These are phyloP conservation scores for Candida wancherniae DNA, from an alignment of 805 yeast genomes.

Conservation along the genomic window DNA sequence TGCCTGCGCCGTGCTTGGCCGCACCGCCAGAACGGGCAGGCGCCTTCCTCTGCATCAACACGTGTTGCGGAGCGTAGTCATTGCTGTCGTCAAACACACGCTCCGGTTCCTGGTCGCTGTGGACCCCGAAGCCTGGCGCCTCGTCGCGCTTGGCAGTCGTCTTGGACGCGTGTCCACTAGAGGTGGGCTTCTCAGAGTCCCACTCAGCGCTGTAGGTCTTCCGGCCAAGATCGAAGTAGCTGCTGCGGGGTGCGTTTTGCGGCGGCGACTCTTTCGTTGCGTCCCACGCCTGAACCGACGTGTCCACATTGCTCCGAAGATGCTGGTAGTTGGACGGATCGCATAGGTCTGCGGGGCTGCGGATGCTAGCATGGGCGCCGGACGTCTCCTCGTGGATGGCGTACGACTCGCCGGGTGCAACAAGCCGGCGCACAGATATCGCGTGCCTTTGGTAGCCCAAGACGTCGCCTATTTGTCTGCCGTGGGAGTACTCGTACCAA, in stretches of 20 bases:
- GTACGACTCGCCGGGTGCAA: background rate
- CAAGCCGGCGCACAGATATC: constrained; percentile 4
- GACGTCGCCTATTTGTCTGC: constrained; percentile 20
- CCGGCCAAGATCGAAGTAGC: constrained; percentile 14
- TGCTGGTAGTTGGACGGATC: constrained; percentile 30
- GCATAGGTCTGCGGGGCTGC: constrained; percentile 21
- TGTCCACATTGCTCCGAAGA: constrained; percentile 8
- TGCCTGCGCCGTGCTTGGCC: too few species aligned
- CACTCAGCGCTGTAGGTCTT: constrained; percentile 22
- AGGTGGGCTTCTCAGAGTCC: constrained; percentile 16
- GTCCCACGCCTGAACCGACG: constrained; percentile 30
- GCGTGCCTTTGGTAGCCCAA: constrained; percentile 5
- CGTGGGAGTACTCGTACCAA: constrained; percentile 31
- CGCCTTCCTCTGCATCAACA: constrained; percentile 6
- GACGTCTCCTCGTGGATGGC: background rate
- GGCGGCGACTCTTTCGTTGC: constrained; percentile 44
- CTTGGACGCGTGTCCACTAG: background rate
- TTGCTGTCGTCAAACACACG: constrained; percentile 25
- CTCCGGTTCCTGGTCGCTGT: constrained; percentile 21
- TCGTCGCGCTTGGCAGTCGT: background rate
- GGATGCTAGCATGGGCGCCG: background rate
- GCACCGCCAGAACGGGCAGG: too few species aligned
- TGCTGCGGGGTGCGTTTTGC: constrained; percentile 1
- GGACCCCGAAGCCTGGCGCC: constrained; percentile 10
- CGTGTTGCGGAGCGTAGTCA: constrained; percentile 30